phyloP scores from a whole-genome alignment of 1,284 basidiomycete species.

The Porodaedalea pini region DNA sequence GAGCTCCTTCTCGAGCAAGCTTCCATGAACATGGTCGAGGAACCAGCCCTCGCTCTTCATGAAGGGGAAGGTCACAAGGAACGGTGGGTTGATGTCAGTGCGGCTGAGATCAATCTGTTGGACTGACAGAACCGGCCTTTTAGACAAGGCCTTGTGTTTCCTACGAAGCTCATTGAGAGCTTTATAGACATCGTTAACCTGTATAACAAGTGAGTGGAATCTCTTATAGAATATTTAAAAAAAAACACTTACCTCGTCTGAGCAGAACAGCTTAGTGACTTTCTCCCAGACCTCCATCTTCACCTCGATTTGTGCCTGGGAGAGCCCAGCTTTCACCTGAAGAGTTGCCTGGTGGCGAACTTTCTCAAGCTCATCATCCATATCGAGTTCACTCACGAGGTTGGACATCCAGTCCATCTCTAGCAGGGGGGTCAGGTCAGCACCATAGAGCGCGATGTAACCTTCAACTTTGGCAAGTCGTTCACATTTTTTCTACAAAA shows the following conservation, averaged over 20 bases:
- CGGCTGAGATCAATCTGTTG: background rate
- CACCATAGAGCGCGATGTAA: background rate
- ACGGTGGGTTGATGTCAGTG: background rate
- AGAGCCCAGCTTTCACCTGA: background rate
- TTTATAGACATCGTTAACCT: slow-evolving; percentile 6
- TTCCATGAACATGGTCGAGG: background rate
- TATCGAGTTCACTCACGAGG: background rate
- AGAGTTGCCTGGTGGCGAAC: background rate
- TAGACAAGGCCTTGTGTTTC: background rate
- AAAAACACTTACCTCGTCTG: background rate
- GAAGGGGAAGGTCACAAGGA: background rate
- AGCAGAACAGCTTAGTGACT: background rate
- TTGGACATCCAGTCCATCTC: slow-evolving; percentile 2
- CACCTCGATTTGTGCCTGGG: background rate
- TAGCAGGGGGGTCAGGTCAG: background rate
- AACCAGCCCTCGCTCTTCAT: slow-evolving; percentile 6
- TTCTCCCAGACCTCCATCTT: background rate
- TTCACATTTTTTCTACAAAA: background rate
- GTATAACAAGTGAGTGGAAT: background rate
- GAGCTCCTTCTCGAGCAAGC: background rate
- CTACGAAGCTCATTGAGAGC: background rate
- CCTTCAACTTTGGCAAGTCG: background rate
- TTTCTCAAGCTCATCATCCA: background rate
- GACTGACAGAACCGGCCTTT: background rate
- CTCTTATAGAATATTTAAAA: background rate